phyloP scores from a whole-genome alignment of 2,329 filamentous ascomycete species.

The Erysiphe pulchra region DNA sequence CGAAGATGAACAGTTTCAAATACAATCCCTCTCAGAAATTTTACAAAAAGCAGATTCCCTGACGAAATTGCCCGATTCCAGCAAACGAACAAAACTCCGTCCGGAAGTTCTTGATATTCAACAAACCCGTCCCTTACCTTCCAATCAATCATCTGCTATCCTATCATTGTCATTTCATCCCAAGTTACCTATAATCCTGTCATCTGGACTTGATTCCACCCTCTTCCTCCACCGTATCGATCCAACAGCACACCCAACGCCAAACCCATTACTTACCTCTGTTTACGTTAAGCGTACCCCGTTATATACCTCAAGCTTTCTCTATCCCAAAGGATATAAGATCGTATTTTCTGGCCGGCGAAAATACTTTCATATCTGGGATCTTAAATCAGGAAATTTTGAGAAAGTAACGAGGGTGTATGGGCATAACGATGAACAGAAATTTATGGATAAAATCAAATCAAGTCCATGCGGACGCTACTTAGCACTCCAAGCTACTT shows the following conservation, averaged over 20 bases:
- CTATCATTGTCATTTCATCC: slow-evolving; percentile 78
- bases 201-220: slow-evolving; percentile 63
- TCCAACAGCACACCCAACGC: slow-evolving; percentile 44
- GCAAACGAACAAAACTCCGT: slow-evolving; percentile 45
- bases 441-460: slow-evolving; percentile 74
- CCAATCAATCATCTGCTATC: slow-evolving; percentile 53
- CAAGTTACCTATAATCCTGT: slow-evolving; percentile 64
- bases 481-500: slow-evolving; percentile 58
- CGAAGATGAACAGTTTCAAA: slow-evolving; percentile 31
- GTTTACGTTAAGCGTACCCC: slow-evolving; percentile 66
- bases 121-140: slow-evolving; percentile 61
- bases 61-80: slow-evolving; percentile 20
- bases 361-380: slow-evolving; percentile 85
- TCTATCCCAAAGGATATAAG: slow-evolving; percentile 43
- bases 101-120: slow-evolving; percentile 82
- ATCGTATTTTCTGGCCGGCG: slow-evolving; percentile 76
- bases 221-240: slow-evolving; percentile 77
- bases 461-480: slow-evolving; percentile 67
- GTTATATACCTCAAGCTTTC: slow-evolving; percentile 62
- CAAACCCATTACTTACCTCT: slow-evolving; percentile 75
- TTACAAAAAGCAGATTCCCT: slow-evolving; percentile 51
- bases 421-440: slow-evolving; percentile 58
- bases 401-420: slow-evolving; percentile 58
- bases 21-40: slow-evolving; percentile 54
- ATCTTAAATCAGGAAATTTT: slow-evolving; percentile 55